These are phyloP conservation scores for Apiospora sp. DNA, from an alignment of 2,329 filamentous ascomycete genomes.

Conservation along the genomic window DNA sequence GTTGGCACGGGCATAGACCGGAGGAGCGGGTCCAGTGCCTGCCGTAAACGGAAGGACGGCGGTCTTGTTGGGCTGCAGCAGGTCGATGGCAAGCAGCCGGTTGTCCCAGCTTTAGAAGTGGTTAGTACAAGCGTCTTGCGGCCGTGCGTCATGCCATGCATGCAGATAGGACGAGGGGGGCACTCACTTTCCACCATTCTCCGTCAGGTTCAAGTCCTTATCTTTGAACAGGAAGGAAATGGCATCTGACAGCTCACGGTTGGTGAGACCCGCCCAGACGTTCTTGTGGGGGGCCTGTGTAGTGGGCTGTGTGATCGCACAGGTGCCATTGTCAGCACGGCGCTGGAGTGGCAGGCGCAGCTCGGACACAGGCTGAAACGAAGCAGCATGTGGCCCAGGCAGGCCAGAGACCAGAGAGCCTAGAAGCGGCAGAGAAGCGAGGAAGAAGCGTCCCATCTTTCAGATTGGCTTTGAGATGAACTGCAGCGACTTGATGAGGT, in stretches of 20 bases:
- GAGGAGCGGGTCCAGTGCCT: background rate
- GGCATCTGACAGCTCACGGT: slow-evolving; percentile 13
- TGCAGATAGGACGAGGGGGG: background rate
- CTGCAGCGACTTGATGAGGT: slow-evolving; percentile 4
- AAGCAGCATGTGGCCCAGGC: background rate
- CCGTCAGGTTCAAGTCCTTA: background rate
- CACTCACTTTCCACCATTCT: background rate
- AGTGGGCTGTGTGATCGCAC: slow-evolving; percentile 9
- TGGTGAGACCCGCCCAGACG: slow-evolving; percentile 11
- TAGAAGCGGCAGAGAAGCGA: slow-evolving; percentile 13
- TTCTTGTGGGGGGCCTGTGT: slow-evolving; percentile 9
- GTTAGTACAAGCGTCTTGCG: background rate
- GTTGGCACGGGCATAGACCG: slow-evolving; percentile 7
- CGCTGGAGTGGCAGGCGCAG: background rate
- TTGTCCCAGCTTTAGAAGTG: background rate
- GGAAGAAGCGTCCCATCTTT: slow-evolving; percentile 13
- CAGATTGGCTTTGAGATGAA: slow-evolving; percentile 13
- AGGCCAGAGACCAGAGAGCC: slow-evolving; percentile 15
- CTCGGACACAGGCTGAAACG: slow-evolving; percentile 1
- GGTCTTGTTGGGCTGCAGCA: slow-evolving; percentile 16
- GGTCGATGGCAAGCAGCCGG: slow-evolving; percentile 9
- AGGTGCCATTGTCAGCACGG: background rate
- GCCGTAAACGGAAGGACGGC: slow-evolving; percentile 2
- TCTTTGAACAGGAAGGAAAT: slow-evolving; percentile 11
- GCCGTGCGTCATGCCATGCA: background rate